These are phyloP conservation scores for Ascochyta viciae-villosae DNA, from an alignment of 2,329 filamentous ascomycete species.

Conservation along the genomic window DNA sequence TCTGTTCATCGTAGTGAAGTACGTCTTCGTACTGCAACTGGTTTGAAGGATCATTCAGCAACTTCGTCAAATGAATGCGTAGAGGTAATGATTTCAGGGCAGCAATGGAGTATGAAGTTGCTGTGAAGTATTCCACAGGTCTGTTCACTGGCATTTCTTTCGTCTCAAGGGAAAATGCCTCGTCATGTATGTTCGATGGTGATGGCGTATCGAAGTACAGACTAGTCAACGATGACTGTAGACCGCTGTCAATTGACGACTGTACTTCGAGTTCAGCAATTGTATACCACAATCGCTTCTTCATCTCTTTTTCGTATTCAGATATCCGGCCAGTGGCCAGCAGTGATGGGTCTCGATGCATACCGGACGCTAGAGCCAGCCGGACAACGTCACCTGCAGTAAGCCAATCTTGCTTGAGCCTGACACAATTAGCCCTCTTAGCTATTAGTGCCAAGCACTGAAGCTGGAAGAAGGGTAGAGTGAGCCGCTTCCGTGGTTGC, in stretches of 20 bases:
- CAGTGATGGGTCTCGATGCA: conserved; percentile 58
- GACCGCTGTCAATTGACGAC: conserved; percentile 62
- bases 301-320: conserved; percentile 60
- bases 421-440: conserved; percentile 59
- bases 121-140: conserved; percentile 39
- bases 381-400: conserved; percentile 59
- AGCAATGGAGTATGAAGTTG: conserved; percentile 36
- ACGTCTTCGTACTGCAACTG: conserved; percentile 42
- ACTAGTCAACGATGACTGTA: conserved; percentile 53
- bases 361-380: conserved; percentile 60
- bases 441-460: conserved; percentile 60
- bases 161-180: conserved; percentile 50
- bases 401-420: conserved; percentile 62
- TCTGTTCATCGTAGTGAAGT: conserved; percentile 42
- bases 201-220: conserved; percentile 59
- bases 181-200: conserved; percentile 60
- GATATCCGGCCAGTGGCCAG: conserved; percentile 42
- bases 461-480: conserved; percentile 58
- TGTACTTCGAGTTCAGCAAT: conserved; percentile 65
- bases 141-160: conserved; percentile 31
- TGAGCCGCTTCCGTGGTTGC: conserved; percentile 62
- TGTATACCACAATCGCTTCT: conserved; percentile 64
- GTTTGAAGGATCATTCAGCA: conserved; percentile 42
- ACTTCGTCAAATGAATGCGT: conserved; percentile 40
- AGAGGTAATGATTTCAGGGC: conserved; percentile 39